Conservation (phyloP, 805 yeast species). For the Wickerhamomyces hampshirensis region DNA sequence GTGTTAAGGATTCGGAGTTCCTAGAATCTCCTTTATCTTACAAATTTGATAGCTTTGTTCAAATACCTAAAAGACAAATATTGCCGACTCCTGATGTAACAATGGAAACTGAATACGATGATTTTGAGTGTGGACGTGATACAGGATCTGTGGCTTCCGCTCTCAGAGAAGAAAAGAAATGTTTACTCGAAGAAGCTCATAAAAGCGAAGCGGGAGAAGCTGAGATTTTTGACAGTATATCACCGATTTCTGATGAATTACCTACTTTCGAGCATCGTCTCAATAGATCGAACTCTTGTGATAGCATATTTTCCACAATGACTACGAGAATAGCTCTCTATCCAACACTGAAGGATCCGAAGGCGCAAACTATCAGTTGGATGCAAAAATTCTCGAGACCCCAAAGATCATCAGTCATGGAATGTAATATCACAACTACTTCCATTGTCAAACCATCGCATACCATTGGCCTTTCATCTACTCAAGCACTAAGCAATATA, state of each 20-base stretch:
- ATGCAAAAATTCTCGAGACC: conserved; percentile 20
- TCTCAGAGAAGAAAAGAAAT: neutral
- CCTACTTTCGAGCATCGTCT: conserved; percentile 22
- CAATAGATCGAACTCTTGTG: conserved; percentile 27
- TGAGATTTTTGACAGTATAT: too few species aligned
- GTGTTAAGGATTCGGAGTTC: conserved; percentile 12
- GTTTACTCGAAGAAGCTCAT: neutral
- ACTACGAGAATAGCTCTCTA: conserved; percentile 18
- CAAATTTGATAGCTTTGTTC: conserved; percentile 3
- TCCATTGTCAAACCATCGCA: conserved; percentile 2
- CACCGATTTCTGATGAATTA: conserved; percentile 1
- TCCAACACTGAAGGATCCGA: conserved; percentile 18
- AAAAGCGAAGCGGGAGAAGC: neutral
- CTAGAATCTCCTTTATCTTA: conserved; percentile 8
- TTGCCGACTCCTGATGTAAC: neutral
- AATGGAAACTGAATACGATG: neutral
- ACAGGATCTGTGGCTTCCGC: too few species aligned
- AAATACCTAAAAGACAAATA: neutral
- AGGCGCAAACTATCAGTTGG: conserved; percentile 23
- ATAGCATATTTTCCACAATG: conserved; percentile 23
- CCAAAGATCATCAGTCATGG: conserved; percentile 1
- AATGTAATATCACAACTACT: conserved; percentile 7
- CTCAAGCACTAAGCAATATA: conserved; percentile 11
- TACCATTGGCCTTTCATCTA: neutral
- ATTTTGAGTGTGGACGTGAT: too few species aligned